Evolutionary conservation across 305 asterid species (phyloP), one percentile per base, ranked within the genome.

Genomic region (Coffea humblotiana): DNA sequence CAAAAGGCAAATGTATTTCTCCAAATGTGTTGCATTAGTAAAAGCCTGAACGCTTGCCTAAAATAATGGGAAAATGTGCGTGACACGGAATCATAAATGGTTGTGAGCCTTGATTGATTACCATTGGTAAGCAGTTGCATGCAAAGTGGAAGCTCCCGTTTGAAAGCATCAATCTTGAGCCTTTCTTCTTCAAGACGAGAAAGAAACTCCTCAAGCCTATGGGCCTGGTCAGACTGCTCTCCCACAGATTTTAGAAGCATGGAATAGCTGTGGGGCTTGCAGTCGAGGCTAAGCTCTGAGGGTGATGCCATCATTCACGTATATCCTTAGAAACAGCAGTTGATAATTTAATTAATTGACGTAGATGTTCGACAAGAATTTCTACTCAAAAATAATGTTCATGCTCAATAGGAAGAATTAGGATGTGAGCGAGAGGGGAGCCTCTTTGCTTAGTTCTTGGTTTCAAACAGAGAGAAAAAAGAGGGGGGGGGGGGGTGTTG

Each of bases 101-200:
- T 48, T 64, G 27, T 32, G 52, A 14, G 8, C 6, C 6, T 23
- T 60, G 9, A 58, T 58, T 8, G 23, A 58, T 58, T 85, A 95
- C 99, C 99, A 87, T 94, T 91, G 60, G 88, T 85, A 74, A 96
- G 97, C 67, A 96, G 97, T 80, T 96, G 98, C 97, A 94, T 96
- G 86, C 98, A 92, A 43, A 96, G 98, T 3, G 98, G 99, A 72
- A 96, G 99, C 83, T 96, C 99, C 6, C 98, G 94, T 81, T 94
- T 96, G 93, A 96, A 96, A 11, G 98, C 99, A 63, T 96, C 99
- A 64, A 96, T 96, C 92, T 96, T 96, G 86, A 90, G 92, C 51
- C 92, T 76, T 85, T 96, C 99, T 82, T 94, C 98, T 88, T 96
- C 99, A 7, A 96, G 93, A 15, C 90, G 89, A 70, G 91, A 83